Percentiles rank a stretch among this genome's conserved stretches.
Evolutionary conservation across 495 filamentous ascomycete genomes (phyloP).

Genomic region (Podospora fimiseda): DNA sequence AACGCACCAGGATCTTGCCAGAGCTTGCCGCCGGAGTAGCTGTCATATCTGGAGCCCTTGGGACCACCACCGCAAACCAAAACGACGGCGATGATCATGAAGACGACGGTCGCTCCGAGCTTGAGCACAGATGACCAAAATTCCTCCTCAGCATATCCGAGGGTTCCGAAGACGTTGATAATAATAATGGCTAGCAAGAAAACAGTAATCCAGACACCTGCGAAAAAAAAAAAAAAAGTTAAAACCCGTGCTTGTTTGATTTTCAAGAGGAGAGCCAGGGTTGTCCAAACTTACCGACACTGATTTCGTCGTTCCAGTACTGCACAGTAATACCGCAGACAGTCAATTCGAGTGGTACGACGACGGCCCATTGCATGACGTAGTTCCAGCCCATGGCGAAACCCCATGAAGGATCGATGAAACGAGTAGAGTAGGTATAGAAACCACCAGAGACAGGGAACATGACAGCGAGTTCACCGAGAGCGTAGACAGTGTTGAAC

Average conservation of each 20-base stretch:
- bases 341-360: conserved; percentile 51
- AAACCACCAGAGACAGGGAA: conserved; percentile 58
- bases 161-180: conserved; percentile 66
- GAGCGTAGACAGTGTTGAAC: conserved; percentile 58
- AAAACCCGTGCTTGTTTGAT: neutral
- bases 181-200: conserved; percentile 49
- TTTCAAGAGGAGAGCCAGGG: neutral
- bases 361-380: conserved; percentile 56
- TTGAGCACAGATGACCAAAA: conserved; percentile 49
- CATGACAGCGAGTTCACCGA: conserved; percentile 69
- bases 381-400: conserved; percentile 88
- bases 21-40: conserved; percentile 55
- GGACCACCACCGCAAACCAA: conserved; percentile 63
- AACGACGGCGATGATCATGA: conserved; percentile 67
- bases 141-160: conserved; percentile 67
- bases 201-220: conserved; percentile 58
- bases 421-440: conserved; percentile 63
- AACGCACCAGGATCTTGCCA: conserved; percentile 70
- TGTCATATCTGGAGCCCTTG: conserved; percentile 36
- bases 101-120: conserved; percentile 56
- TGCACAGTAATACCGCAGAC: conserved; percentile 49
- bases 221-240: conserved; percentile 17
- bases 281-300: conserved; percentile 38
- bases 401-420: conserved; percentile 72
- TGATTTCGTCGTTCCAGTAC: conserved; percentile 49